phyloP scores from a whole-genome alignment of 2,329 filamentous ascomycete genomes.

The Cadophora luteo-olivacea region DNA sequence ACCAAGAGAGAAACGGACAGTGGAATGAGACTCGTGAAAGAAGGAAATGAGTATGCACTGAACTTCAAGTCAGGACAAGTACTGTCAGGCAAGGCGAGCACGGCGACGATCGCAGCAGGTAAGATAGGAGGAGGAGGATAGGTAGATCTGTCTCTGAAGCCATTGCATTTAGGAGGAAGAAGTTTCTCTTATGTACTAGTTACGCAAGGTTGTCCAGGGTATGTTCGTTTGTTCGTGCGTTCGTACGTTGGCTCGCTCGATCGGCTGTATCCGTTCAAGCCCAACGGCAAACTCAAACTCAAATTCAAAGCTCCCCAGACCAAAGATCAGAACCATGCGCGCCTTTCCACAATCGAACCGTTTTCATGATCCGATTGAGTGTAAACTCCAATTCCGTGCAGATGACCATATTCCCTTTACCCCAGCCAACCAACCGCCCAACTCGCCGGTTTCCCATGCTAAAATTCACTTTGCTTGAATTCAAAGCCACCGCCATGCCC shows the following conservation, averaged over 20 bases:
- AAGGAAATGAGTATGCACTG: too few relatives aligned
- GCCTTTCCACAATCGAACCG: conserved; percentile 7
- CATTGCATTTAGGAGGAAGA: conserved; percentile 29
- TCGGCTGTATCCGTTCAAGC: background rate
- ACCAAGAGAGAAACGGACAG: too few relatives aligned
- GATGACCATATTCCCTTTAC: conserved; percentile 3
- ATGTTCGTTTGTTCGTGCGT: background rate
- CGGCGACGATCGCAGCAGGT: background rate
- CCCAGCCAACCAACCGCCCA: conserved; percentile 1
- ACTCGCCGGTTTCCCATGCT: conserved; percentile 10
- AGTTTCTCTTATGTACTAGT: conserved; percentile 25
- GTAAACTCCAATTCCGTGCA: conserved; percentile 28
- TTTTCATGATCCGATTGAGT: background rate
- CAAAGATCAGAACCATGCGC: conserved; percentile 4
- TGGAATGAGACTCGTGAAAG: too few relatives aligned
- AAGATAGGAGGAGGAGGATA: background rate
- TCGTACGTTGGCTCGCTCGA: background rate
- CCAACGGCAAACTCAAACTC: background rate
- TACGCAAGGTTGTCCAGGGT: conserved; percentile 11
- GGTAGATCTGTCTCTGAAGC: conserved; percentile 18
- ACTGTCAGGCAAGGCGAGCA: too few relatives aligned
- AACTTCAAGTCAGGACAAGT: background rate
- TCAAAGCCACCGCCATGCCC: conserved; percentile 13
- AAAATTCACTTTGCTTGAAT: conserved; percentile 18
- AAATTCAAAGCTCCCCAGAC: conserved; percentile 11